Base-by-base conservation (phyloP, 495 filamentous ascomycete genomes). In the Hyaloscypha variabilis region DNA sequence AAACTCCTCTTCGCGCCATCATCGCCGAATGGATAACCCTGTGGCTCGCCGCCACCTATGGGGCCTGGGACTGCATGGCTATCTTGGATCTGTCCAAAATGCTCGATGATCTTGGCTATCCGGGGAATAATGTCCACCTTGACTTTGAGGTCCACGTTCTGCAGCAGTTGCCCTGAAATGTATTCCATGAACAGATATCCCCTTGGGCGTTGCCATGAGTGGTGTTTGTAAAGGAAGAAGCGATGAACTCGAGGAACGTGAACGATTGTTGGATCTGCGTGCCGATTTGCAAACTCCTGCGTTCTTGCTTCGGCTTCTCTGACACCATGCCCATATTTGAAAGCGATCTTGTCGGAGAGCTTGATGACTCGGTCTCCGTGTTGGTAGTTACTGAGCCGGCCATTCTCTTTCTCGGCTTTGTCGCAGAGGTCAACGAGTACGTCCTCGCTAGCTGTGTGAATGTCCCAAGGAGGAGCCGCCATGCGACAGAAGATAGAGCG, bases 341-440 rank as follows among this genome's bases (percentile, higher is more conserved):
- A 10, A 8, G 54, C 54, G 2, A 57, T 31, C 6, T 57, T n/a
- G 54, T 57, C 19, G 26, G 54, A 31, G 54, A 57, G 54, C 54
- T 57, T 57, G 54, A 57, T 24, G 1, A 57, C 54, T 31, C 54
- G 24, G 14, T 57, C 54, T 31, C 54, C 54, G 17, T 19, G 11
- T 30, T 57, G 26, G 28, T 57, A 30, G 5, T 5, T 11, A 23
- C 54, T n/a, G 21, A 57, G 30, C 14, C 26, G 24, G 28, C 54
- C 54, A 31, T 57, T 57, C 54, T 57, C 54, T 57, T 30, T 30
- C 54, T 57, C 54, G 21, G 25, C 54, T 14, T 57, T 28, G 19
- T 57, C 26, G 54, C 54, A 57, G 8, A 57, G 24, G 1, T 31
- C 54, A 30, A 57, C 19, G 14, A 57, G 19, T 28, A 5, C 30